phyloP scores from a whole-genome alignment of 2,329 filamentous ascomycete genomes.

The Paecilomyces dactylethromorphus region DNA sequence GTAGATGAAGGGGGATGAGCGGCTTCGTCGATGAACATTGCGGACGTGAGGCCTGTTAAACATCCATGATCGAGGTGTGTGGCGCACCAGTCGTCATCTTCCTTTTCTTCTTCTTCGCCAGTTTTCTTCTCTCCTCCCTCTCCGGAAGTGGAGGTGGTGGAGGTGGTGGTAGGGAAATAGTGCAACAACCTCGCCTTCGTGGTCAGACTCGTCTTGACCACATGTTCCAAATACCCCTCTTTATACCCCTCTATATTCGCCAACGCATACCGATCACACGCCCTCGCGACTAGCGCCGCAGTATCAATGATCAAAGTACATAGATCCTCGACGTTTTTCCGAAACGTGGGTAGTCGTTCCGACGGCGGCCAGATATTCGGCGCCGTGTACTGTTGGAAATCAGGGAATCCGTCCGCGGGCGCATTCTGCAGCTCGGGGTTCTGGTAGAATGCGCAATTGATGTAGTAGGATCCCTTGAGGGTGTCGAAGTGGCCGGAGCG shows the following conservation, averaged over 20 bases:
- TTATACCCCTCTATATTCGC: slow-evolving; percentile 72
- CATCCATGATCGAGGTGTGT: slow-evolving; percentile 76
- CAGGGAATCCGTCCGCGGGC: slow-evolving; percentile 28
- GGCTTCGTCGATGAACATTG: slow-evolving; percentile 89
- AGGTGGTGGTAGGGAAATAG: slow-evolving; percentile 62
- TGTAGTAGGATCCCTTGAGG: slow-evolving; percentile 59
- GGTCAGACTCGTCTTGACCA: slow-evolving; percentile 77
- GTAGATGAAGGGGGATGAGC: slow-evolving; percentile 26
- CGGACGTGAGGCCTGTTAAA: slow-evolving; percentile 85
- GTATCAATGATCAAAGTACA: slow-evolving; percentile 84
- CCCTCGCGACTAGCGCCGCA: slow-evolving; percentile 79
- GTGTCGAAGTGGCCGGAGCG: slow-evolving; percentile 57
- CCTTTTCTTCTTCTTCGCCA: slow-evolving; percentile 49
- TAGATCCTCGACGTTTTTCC: slow-evolving; percentile 63
- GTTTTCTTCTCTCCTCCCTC: neutral
- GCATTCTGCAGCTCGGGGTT: slow-evolving; percentile 29
- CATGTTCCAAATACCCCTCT: slow-evolving; percentile 71
- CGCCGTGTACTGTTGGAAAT: slow-evolving; percentile 82
- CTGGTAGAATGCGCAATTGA: slow-evolving; percentile 53
- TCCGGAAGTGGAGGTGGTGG: neutral
- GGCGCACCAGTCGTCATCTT: slow-evolving; percentile 92
- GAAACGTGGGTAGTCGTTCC: slow-evolving; percentile 67
- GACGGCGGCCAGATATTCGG: slow-evolving; percentile 82
- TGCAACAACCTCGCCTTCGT: slow-evolving; percentile 90
- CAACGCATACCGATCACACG: slow-evolving; percentile 79